These are phyloP conservation scores for Giardia muris DNA, from an alignment of 208 protist species.

Conservation along the genomic window DNA sequence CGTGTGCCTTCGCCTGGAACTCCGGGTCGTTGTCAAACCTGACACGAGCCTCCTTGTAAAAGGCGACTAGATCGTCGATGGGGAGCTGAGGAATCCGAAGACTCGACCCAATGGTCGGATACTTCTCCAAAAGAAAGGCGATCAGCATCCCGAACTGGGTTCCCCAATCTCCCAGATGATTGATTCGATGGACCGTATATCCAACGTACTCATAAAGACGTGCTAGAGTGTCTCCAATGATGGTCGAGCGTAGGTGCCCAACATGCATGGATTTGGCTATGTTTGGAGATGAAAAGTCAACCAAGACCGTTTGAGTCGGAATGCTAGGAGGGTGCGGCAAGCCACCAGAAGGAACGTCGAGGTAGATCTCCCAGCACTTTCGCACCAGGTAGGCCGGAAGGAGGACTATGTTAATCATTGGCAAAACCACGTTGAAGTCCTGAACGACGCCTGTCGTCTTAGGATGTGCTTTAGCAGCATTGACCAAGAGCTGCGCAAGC, in stretches of 20 bases:
- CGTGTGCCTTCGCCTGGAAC: conserved; percentile 66
- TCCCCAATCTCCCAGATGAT: conserved; percentile 92
- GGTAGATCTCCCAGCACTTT: background rate
- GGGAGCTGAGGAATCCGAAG: conserved; percentile 60
- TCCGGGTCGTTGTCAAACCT: conserved; percentile 69
- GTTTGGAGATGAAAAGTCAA: conserved; percentile 91
- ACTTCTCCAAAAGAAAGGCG: conserved; percentile 71
- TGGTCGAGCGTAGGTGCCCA: conserved; percentile 84
- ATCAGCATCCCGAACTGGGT: conserved; percentile 93
- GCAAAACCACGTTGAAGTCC: background rate
- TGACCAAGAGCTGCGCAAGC: background rate
- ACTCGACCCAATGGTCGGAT: background rate
- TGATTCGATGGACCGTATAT: conserved; percentile 72
- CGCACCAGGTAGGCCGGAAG: background rate
- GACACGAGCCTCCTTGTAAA: conserved; percentile 76
- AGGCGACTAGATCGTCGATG: conserved; percentile 69
- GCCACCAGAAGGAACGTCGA: background rate
- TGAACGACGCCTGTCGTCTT: background rate
- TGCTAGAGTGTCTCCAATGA: conserved; percentile 78
- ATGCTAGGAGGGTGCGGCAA: background rate
- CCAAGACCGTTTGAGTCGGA: conserved; percentile 51
- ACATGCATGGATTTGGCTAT: conserved; percentile 96
- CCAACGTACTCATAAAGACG: conserved; percentile 61
- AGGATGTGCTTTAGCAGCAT: background rate
- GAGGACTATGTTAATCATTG: background rate